phyloP scores from a whole-genome alignment of 1,284 basidiomycete genomes.

The Limonomyces culmigenus region DNA sequence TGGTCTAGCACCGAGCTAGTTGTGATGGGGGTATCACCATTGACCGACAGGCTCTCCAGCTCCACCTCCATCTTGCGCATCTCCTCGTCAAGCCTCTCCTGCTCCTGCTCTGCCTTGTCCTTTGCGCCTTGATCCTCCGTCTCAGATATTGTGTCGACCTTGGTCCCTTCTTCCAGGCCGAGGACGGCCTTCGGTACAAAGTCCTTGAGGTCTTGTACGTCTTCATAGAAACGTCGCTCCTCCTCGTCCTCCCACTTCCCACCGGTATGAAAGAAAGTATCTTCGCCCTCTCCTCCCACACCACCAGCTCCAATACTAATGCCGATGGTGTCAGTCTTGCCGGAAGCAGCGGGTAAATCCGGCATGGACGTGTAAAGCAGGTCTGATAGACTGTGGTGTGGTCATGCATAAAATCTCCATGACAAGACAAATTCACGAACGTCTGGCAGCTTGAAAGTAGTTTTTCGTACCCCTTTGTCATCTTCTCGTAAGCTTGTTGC shows the following conservation, averaged over 20 bases:
- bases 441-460: constrained; percentile 73
- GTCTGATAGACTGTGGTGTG: constrained; percentile 65
- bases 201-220: constrained; percentile 81
- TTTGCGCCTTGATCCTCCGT: constrained; percentile 17
- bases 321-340: constrained; percentile 63
- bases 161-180: constrained; percentile 53
- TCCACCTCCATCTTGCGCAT: constrained; percentile 57
- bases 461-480: constrained; percentile 91
- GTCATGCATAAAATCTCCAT: too few species aligned
- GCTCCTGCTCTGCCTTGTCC: constrained; percentile 20
- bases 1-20: too few species aligned
- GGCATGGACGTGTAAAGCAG: constrained; percentile 73
- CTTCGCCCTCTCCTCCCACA: constrained; percentile 31
- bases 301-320: constrained; percentile 40
- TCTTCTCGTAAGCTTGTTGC: constrained; percentile 96
- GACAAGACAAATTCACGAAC: constrained; percentile 26
- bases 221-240: constrained; percentile 88
- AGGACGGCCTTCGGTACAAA: constrained; percentile 81
- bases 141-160: too few species aligned
- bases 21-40: too few species aligned
- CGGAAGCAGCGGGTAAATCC: constrained; percentile 60
- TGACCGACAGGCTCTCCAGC: constrained; percentile 23
- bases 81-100: constrained; percentile 38
- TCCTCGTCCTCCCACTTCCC: constrained; percentile 99
- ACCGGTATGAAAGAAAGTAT: constrained; percentile 36